Evolutionary conservation across 2,329 filamentous ascomycete species (phyloP).

Genomic region (Talaromyces atroroseus): DNA sequence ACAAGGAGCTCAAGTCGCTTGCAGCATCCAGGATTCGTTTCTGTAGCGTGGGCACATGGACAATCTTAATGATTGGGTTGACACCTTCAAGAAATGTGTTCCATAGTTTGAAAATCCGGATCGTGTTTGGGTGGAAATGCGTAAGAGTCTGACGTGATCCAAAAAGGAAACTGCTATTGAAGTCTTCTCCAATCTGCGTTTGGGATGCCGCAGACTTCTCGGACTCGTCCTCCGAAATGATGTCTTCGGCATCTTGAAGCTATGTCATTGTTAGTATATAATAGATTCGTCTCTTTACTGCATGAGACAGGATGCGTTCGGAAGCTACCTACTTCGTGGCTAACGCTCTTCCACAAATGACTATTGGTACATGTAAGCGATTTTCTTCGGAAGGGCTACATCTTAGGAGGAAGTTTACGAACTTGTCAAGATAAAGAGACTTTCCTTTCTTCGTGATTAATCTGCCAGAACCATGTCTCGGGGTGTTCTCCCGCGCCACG

Average conservation of each 20-base stretch:
- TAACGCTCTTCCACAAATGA: slow-evolving; percentile 15
- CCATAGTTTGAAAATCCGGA: slow-evolving; percentile 21
- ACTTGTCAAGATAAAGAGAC: slow-evolving; percentile 15
- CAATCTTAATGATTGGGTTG: slow-evolving; percentile 23
- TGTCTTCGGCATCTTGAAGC: slow-evolving; percentile 14
- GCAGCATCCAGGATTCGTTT: slow-evolving; percentile 21
- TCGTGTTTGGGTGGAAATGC: slow-evolving; percentile 16
- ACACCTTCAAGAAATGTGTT: slow-evolving; percentile 22
- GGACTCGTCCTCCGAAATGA: slow-evolving; percentile 4
- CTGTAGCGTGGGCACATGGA: slow-evolving; percentile 23
- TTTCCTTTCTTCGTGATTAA: slow-evolving; percentile 12
- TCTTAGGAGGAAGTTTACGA: neutral
- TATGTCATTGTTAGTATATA: neutral
- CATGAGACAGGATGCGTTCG: neutral
- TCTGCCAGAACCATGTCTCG: slow-evolving; percentile 9
- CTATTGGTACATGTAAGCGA: slow-evolving; percentile 6
- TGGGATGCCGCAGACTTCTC: neutral
- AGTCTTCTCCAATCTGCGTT: slow-evolving; percentile 1
- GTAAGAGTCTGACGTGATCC: slow-evolving; percentile 3
- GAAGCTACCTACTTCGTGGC: slow-evolving; percentile 10
- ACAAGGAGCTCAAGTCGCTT: slow-evolving; percentile 15
- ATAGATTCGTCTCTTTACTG: neutral
- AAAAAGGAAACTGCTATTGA: slow-evolving; percentile 10
- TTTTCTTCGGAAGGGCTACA: neutral
- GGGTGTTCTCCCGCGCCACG: neutral